Base-by-base conservation (phyloP, 768 basidiomycete species). In the Kondoa subrosea region DNA sequence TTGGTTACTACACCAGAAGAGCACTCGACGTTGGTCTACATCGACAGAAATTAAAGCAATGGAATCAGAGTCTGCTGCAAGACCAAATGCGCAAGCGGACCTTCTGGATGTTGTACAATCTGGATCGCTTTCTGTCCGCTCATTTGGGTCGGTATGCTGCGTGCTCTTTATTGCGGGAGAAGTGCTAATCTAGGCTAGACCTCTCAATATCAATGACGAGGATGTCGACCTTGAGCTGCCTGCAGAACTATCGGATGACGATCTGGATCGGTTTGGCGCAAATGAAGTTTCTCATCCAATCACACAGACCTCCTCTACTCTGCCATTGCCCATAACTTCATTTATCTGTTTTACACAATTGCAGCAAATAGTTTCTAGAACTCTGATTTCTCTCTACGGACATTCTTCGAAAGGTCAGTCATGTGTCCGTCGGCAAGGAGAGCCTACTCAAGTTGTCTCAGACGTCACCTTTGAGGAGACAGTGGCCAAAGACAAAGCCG, bases 11-110 rank as follows among this genome's bases (percentile, higher is more conserved):
- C n/a, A 76, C 89, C 33, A 84, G 87, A 1, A 78, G 85, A 62
- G 83, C 84, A 0, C 84, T 88, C 74, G 88, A 91, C 70, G 82
- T 88, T 50, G 89, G 89, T 31, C 85, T 83, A 0, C 89, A 90
- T 76, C 81, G 85, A 61, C 84, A 80, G 73, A 83, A 80, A 71
- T 79, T 81, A 68, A 69, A 14, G 57, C 74, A 57, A 15, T 75
- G 66, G 73, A 67, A 67, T 62, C 27, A 66, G 4, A 80, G 72
- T 70, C 81, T 65, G 0, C 66, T 78, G 3, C 85, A 88, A 70
- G 81, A 85, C 66, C 87, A 90, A 74, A 79, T 86, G 26, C 87
- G 86, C 83, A 87, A 87, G 74, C 83, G 89, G 30, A 84, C 84
- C 0, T 88, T 89, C 74, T 88, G 86, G 87, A 30, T 57, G 3